Conservation (phyloP, 1,284 basidiomycete genomes). For the Ceratobasidium sp. region DNA sequence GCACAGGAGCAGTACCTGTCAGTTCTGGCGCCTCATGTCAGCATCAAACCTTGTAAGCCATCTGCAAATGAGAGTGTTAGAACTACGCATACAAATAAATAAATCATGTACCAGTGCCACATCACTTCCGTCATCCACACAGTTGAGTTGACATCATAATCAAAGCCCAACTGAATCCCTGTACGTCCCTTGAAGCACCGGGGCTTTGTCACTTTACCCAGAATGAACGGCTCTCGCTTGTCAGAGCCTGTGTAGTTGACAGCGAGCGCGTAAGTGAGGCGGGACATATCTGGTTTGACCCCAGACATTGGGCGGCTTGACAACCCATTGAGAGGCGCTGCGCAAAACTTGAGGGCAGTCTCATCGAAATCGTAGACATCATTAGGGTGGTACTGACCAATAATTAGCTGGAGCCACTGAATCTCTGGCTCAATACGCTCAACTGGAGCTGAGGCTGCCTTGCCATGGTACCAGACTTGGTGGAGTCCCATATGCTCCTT, state of each 20-base stretch:
- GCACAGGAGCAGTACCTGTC: constrained; percentile 32
- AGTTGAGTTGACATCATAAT: constrained; percentile 50
- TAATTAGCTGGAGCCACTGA: constrained; percentile 3
- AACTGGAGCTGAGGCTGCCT: neutral
- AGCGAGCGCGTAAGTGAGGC: constrained; percentile 50
- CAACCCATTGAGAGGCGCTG: constrained; percentile 47
- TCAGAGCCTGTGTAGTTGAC: constrained; percentile 51
- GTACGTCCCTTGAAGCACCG: constrained; percentile 47
- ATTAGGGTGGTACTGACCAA: constrained; percentile 43
- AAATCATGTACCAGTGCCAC: constrained; percentile 42
- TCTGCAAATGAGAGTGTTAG: constrained; percentile 1
- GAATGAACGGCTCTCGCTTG: constrained; percentile 49
- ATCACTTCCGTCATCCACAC: constrained; percentile 53
- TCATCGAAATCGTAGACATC: constrained; percentile 55
- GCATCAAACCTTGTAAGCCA: constrained; percentile 13
- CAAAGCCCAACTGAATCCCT: constrained; percentile 49
- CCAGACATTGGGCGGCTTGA: constrained; percentile 42
- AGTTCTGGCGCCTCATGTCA: constrained; percentile 11
- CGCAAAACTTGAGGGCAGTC: constrained; percentile 51
- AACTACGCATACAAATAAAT: neutral
- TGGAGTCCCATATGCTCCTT: constrained; percentile 43
- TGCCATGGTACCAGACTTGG: constrained; percentile 49
- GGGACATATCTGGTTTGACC: constrained; percentile 48
- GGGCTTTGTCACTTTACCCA: constrained; percentile 50
- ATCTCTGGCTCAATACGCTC: constrained; percentile 6